Conservation (phyloP, 1,284 basidiomycete genomes). For the Chalciporus sp. region DNA sequence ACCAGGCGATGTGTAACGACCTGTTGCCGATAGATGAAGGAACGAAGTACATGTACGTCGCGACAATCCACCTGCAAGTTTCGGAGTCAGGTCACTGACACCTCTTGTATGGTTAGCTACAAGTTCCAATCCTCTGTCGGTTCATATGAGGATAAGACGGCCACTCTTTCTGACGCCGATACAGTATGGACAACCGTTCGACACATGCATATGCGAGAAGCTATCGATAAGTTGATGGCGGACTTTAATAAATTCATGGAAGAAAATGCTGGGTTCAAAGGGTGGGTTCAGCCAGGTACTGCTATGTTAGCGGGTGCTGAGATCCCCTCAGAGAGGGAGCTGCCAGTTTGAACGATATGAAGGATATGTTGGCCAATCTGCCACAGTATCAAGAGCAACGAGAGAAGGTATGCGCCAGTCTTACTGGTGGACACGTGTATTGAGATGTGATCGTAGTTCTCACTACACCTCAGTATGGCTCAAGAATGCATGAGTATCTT, state of each 20-base stretch:
- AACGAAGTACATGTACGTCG: constrained; percentile 77
- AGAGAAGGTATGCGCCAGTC: constrained; percentile 71
- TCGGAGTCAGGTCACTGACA: background rate
- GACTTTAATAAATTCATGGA: constrained; percentile 94
- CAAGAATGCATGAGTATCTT: constrained; percentile 97
- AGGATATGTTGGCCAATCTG: constrained; percentile 95
- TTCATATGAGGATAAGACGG: constrained; percentile 84
- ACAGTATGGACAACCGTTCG: constrained; percentile 90
- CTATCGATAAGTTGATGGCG: constrained; percentile 93
- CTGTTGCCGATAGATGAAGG: constrained; percentile 88
- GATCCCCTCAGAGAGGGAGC: constrained; percentile 62
- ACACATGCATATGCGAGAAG: constrained; percentile 98
- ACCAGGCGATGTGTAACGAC: constrained; percentile 99
- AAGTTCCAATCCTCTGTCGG: constrained; percentile 87
- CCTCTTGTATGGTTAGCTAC: constrained; percentile 52
- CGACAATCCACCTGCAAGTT: background rate
- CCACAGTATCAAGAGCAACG: constrained; percentile 96
- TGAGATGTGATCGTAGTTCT: constrained; percentile 64
- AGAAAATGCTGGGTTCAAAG: constrained; percentile 91
- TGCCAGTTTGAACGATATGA: constrained; percentile 94
- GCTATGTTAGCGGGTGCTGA: background rate
- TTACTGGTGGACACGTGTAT: background rate
- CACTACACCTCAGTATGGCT: constrained; percentile 95
- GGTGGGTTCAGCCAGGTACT: constrained; percentile 47
- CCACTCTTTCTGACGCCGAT: constrained; percentile 83